Evolutionary conservation across 768 basidiomycete genomes (phyloP).

Genomic region (Boletus rubroflammeus): DNA sequence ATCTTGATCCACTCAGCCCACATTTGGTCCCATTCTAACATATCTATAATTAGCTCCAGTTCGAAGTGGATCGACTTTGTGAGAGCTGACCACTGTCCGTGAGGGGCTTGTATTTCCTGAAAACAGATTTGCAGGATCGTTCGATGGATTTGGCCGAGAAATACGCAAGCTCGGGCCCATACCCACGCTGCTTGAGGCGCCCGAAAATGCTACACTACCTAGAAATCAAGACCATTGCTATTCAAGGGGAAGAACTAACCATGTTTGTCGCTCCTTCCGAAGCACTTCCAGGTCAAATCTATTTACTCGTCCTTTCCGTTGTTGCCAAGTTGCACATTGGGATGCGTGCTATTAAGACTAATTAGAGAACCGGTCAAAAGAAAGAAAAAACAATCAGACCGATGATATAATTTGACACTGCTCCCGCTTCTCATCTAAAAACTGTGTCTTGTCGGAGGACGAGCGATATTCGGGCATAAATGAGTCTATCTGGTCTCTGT

Average conservation of each 20-base stretch:
- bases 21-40: conserved; percentile 11
- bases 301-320: conserved; percentile 5
- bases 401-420: not conserved
- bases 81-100: conserved; percentile 10
- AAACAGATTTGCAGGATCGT: conserved; percentile 2
- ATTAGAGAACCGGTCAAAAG: not conserved
- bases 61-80: no score
- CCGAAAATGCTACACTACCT: conserved; percentile 15
- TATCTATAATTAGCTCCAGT: not conserved
- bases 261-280: conserved; percentile 5
- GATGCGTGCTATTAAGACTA: conserved; percentile 7
- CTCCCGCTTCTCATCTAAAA: conserved; percentile 1
- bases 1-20: conserved; percentile 1
- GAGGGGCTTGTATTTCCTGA: conserved; percentile 10
- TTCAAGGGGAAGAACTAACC: not conserved
- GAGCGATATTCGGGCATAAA: conserved; percentile 3
- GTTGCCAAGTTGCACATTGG: conserved; percentile 8
- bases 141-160: not conserved
- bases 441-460: conserved; percentile 1
- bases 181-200: conserved; percentile 13
- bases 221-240: not conserved
- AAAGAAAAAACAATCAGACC: not conserved
- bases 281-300: conserved; percentile 9
- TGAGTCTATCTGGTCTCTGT: conserved; percentile 8
- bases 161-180: conserved; percentile 6